Base-by-base conservation (phyloP, 2,329 filamentous ascomycete genomes). In the Fusarium redolens region DNA sequence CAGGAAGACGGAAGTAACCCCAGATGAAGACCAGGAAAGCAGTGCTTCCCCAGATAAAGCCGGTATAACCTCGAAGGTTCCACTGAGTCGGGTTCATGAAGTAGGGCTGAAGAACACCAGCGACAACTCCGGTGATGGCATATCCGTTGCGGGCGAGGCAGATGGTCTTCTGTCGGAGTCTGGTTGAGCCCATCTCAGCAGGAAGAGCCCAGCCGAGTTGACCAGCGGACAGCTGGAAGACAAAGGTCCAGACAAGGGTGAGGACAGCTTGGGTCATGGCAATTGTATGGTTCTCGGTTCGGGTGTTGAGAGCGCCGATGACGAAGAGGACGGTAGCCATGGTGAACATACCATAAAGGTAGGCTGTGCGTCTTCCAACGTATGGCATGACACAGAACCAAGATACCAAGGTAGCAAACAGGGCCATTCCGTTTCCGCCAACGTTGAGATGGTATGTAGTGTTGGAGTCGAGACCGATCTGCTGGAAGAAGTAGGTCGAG, bases 1-100 rank as follows among this genome's bases (percentile, higher is more conserved):
- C 88, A 9, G 86, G 86, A 12, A 88, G 78, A 25, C 84, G 85
- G 75, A 87, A 83, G 65, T 83, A 86, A 66, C 86, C 79, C 80
- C 79, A 81, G 20, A 77, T 35, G 13, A 79, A 77, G 12, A 78
- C 72, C 7, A 74, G 8, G 17, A 77, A 71, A 15, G 73, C 70
- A 5, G 75, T 78, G n/a, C 65, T 66, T 5, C 73, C 75, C 78
- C 78, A 80, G 50, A 79, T 31, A 35, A 80, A 80, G 2, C 87
- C 88, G 17, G 79, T 78, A n/a, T 81, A 79, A 0, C 80, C 84
- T 79, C 73, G 80, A 67, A 83, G 80, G 62, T 86, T 82, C 73
- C 76, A 77, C 33, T 78, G 75, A 1, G 76, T 79, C 0, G 83
- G 82, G 67, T 84, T 84, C 74, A 85, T 79, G n/a, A 80, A 78